A percentile compares a stretch with the other conserved stretches of the same genome.
These are phyloP conservation scores for Xylaria cubensis DNA, from an alignment of 495 filamentous ascomycete species.

Conservation along the genomic window DNA sequence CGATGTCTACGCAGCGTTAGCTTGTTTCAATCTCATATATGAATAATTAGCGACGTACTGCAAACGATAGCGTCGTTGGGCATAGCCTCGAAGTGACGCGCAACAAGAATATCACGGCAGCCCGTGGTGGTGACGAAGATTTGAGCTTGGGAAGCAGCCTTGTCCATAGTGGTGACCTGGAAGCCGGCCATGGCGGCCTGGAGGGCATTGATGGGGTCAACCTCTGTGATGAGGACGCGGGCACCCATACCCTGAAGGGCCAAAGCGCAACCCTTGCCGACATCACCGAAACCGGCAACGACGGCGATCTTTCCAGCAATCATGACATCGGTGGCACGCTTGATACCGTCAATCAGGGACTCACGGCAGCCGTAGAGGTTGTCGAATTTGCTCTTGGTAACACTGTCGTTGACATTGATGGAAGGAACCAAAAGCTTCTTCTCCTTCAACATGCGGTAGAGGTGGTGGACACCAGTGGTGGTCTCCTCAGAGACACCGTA, in stretches of 20 bases:
- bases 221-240: conserved; percentile 93
- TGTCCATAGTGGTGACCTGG: conserved; percentile 97
- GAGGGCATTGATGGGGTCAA: conserved; percentile 99
- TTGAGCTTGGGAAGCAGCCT: conserved; percentile 84
- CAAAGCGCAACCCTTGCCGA: conserved; percentile 97
- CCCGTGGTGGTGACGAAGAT: conserved; percentile 99
- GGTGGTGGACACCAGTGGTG: conserved; percentile 98
- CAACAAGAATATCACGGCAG: conserved; percentile 95
- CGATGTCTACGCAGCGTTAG: conserved; percentile 73
- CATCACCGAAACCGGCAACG: conserved; percentile 97
- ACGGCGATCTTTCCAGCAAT: conserved; percentile 98
- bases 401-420: conserved; percentile 99
- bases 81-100: conserved; percentile 94
- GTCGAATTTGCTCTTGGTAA: conserved; percentile 99
- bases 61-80: conserved; percentile 98
- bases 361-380: conserved; percentile 99
- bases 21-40: background rate
- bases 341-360: conserved; percentile 98
- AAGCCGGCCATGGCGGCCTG: conserved; percentile 97
- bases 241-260: conserved; percentile 97
- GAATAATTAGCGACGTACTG: conserved; percentile 67
- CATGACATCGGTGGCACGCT: conserved; percentile 99
- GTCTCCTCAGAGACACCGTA: conserved; percentile 99
- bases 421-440: conserved; percentile 88
- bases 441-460: conserved; percentile 97